Evolutionary conservation across 2,329 filamentous ascomycete genomes (phyloP).

Genomic region (Paracamarosporium sp.): DNA sequence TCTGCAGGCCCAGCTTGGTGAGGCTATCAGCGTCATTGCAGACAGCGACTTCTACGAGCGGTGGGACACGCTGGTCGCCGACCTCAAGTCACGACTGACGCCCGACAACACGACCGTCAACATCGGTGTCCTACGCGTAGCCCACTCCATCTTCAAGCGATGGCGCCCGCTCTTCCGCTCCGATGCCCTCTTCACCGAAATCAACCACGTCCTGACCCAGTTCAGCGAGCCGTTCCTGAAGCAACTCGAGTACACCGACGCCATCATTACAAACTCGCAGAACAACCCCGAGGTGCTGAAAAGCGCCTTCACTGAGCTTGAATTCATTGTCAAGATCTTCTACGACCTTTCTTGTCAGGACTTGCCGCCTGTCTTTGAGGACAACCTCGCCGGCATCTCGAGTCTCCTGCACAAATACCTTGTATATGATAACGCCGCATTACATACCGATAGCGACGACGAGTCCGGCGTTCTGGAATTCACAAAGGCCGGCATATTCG

Average conservation of each 20-base stretch:
- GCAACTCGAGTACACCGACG: constrained; percentile 76
- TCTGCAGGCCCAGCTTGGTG: constrained; percentile 92
- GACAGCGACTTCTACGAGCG: constrained; percentile 96
- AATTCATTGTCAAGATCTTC: constrained; percentile 88
- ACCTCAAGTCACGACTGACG: constrained; percentile 87
- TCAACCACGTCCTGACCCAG: constrained; percentile 89
- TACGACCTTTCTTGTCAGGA: constrained; percentile 98
- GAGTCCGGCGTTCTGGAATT: constrained; percentile 85
- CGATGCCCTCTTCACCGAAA: constrained; percentile 90
- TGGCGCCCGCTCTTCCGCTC: constrained; percentile 95
- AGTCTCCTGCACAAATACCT: constrained; percentile 90
- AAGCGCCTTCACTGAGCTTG: constrained; percentile 82
- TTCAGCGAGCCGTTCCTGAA: constrained; percentile 86
- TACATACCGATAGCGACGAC: constrained; percentile 86
- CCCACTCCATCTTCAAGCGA: constrained; percentile 95
- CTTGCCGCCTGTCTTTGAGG: constrained; percentile 91
- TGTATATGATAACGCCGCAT: constrained; percentile 81
- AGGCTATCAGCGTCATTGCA: constrained; percentile 95
- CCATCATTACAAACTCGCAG: constrained; percentile 74
- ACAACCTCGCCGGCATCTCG: constrained; percentile 79
- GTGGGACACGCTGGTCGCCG: constrained; percentile 95
- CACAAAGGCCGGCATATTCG: constrained; percentile 92
- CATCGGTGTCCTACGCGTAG: constrained; percentile 93
- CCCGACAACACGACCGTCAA: constrained; percentile 83
- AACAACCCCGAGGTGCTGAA: constrained; percentile 77